Base-by-base conservation (phyloP, 306 rosid species). In the Vicia villosa region DNA sequence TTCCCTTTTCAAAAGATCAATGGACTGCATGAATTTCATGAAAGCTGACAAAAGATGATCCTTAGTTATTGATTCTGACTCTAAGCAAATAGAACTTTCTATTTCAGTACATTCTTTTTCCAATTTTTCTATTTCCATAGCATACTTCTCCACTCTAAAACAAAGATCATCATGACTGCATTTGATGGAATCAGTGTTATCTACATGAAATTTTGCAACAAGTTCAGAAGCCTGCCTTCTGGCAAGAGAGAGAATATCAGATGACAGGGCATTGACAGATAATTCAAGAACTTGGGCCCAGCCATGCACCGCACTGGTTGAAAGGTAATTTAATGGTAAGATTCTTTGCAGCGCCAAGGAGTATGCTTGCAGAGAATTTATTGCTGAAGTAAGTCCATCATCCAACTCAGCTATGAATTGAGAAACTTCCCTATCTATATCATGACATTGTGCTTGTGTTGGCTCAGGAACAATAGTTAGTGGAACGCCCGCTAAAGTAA, bases 381-480 rank as follows among this genome's bases (percentile, higher is more conserved):
- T 47, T 26, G 92, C 90, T 73, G 91, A 89, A 83, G 89, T 72
- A 51, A 89, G 81, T 62, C 91, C 98, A 81, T 80, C 86, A 78
- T 86, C 89, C 73, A 92, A 74, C 76, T 91, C 91, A 74, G 91
- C 79, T 58, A 83, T 75, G 70, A 79, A 83, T 43, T 86, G 95
- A 85, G 88, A 85, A 75, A 89, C 88, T 83, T 92, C 96, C 83
- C 86, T 82, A 75, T 92, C 98, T 68, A 92, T 92, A 83, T 92
- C 98, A 60, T 79, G 85, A 82, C 96, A 92, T 66, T 92, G 98
- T 72, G 73, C 96, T 79, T 89, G 98, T 46, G 98, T 92, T 67
- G 98, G 98, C 83, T 92, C 98, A n/a, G 98, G 98, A 85, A 92
- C 98, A 76, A 92, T 83, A 66, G 96, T 90, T 68, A 92, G 78